Percentiles rank a stretch among this genome's conserved stretches.
Conservation (phyloP, 1,284 basidiomycete species). For the Ustilago sp. region DNA sequence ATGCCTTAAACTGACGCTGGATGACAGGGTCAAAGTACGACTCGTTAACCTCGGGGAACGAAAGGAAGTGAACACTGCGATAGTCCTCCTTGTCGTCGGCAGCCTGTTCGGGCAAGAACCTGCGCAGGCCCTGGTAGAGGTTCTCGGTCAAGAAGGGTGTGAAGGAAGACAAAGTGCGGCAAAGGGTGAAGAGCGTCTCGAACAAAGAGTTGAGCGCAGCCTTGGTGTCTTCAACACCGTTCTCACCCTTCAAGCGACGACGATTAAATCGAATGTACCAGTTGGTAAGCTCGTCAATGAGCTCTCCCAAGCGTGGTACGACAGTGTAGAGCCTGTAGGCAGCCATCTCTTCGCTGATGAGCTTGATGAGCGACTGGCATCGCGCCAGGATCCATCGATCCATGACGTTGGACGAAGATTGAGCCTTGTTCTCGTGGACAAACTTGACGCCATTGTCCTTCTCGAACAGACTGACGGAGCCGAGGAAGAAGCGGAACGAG, state of each 20-base stretch:
- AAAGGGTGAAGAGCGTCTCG: conserved; percentile 93
- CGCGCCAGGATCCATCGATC: conserved; percentile 97
- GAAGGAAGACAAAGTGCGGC: conserved; percentile 96
- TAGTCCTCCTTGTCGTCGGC: conserved; percentile 78
- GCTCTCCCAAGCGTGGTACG: conserved; percentile 89
- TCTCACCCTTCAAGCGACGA: conserved; percentile 92
- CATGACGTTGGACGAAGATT: conserved; percentile 93
- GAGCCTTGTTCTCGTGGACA: conserved; percentile 85
- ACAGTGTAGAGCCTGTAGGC: conserved; percentile 98
- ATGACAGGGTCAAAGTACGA: conserved; percentile 98
- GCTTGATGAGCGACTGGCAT: conserved; percentile 93
- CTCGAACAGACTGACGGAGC: conserved; percentile 89
- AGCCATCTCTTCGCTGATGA: conserved; percentile 94
- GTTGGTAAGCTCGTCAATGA: conserved; percentile 97
- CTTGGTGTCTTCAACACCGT: conserved; percentile 87
- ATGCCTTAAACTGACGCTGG: conserved; percentile 91
- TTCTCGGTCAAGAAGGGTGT: conserved; percentile 98
- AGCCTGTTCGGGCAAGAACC: conserved; percentile 75
- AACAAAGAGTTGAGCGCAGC: conserved; percentile 94
- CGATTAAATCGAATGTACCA: conserved; percentile 99
- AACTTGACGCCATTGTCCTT: conserved; percentile 85
- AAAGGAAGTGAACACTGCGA: conserved; percentile 94
- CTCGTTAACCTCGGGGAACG: conserved; percentile 91
- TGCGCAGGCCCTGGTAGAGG: conserved; percentile 89
- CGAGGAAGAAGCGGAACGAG: conserved; percentile 98